Evolutionary conservation across 2,329 filamentous ascomycete genomes (phyloP), one percentile per base, ranked within the genome.

Genomic region (Clarireedia sp.): DNA sequence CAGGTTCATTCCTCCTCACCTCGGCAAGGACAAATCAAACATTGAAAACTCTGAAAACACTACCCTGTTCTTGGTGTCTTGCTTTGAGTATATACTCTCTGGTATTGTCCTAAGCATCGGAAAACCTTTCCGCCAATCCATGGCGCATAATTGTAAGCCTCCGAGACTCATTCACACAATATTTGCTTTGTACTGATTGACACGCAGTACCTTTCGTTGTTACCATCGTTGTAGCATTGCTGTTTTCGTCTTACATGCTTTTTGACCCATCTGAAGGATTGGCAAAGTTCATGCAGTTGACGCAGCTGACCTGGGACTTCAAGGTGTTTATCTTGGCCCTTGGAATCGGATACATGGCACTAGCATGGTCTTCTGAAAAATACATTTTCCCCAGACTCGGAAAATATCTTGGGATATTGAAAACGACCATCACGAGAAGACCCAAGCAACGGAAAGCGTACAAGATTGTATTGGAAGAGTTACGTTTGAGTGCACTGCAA

Each of bases 11-110:
- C 89, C 91, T 16, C 94, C 94, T 0, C 77, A 84, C 55, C 69
- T 95, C 24, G 81, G 90, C 66, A 81, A 80, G 24, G 80, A 95
- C 29, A 86, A 94, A 66, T 86, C 87, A 23, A 95, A 94, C 67
- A 86, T 91, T 52, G 79, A 86, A 65, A 97, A 97, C 70, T 96
- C 90, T 9, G 88, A 97, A 66, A 97, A 99, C 66, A 96, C 92
- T 0, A 84, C 87, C 0, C 75, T 99, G 1, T 99, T 99, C 74
- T 73, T 97, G 29, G 77, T 91, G 5, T 95, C 88, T 1, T 96
- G 90, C 69, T 97, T 91, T 66, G 91, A 97, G 69, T 99, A 99
- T 70, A 95, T 95, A 38, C 78, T 96, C 21, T 88, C 90, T 0
- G 94, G 89, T 3, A 79, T 97, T 40, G 87, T 97, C 1, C 78